phyloP scores from a whole-genome alignment of 352 stramenopile genomes.

The Poterioochromonas sp. region DNA sequence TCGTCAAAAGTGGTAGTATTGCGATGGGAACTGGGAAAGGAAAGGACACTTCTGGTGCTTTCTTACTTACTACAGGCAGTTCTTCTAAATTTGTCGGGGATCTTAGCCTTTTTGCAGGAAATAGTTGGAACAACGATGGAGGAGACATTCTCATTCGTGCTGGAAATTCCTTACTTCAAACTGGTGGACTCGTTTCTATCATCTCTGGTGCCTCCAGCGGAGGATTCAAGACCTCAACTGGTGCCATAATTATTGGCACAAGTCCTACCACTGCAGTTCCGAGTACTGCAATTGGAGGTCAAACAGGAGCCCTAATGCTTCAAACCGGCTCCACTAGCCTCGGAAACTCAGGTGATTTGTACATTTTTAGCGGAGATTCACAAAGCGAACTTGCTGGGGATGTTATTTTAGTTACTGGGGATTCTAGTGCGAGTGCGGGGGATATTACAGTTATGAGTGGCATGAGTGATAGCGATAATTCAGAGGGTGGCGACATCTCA shows the following conservation, averaged over 20 bases:
- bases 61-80: too few species aligned
- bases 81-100: constrained; percentile 38
- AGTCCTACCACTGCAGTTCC: neutral
- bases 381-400: neutral
- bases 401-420: constrained; percentile 1
- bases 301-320: too few species aligned
- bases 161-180: neutral
- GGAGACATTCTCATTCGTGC: constrained; percentile 41
- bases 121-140: constrained; percentile 40
- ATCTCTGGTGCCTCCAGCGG: neutral
- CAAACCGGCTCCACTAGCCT: too few species aligned
- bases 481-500: neutral
- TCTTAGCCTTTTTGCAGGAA: constrained; percentile 38
- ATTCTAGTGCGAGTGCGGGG: neutral
- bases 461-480: too few species aligned
- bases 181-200: neutral
- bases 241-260: neutral
- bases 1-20: neutral
- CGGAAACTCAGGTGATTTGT: neutral
- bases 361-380: neutral
- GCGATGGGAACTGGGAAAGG: neutral
- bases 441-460: too few species aligned
- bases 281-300: too few species aligned
- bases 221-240: neutral
- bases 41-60: neutral